A percentile compares a stretch with the other conserved stretches of the same genome.
Conservation (phyloP, 2,329 filamentous ascomycete species). For the Penicillium occitanis region DNA sequence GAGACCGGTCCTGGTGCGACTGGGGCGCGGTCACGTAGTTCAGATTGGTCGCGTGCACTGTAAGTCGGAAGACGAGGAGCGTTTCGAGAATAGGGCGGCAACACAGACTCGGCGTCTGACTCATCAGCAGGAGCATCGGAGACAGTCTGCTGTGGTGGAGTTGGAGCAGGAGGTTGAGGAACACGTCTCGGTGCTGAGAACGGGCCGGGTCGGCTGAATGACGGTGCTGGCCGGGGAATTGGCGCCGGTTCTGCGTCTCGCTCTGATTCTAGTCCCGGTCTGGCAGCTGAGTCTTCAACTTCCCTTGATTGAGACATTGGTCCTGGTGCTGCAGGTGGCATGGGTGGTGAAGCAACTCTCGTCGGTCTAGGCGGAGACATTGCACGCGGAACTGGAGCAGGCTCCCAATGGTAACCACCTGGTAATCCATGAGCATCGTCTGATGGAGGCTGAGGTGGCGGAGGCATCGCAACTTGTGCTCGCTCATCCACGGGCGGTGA, state of each 20-base stretch:
- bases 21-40: background rate
- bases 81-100: slow-evolving; percentile 56
- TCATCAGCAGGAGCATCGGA: background rate
- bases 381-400: background rate
- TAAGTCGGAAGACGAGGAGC: slow-evolving; percentile 54
- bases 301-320: background rate
- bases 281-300: background rate
- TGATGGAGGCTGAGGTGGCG: background rate
- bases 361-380: background rate
- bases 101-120: slow-evolving; percentile 10
- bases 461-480: background rate
- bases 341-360: background rate
- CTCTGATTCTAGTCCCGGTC: background rate
- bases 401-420: slow-evolving; percentile 12
- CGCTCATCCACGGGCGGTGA: background rate
- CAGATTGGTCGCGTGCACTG: slow-evolving; percentile 27
- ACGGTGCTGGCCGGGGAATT: background rate
- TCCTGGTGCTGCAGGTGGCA: background rate
- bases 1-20: slow-evolving; percentile 63
- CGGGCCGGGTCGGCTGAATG: slow-evolving; percentile 10
- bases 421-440: background rate
- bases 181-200: background rate
- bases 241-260: background rate
- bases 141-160: background rate
- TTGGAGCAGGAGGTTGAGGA: slow-evolving; percentile 1